Base-by-base conservation (phyloP, 2,329 filamentous ascomycete species). In the Akanthomyces dipterigenus region DNA sequence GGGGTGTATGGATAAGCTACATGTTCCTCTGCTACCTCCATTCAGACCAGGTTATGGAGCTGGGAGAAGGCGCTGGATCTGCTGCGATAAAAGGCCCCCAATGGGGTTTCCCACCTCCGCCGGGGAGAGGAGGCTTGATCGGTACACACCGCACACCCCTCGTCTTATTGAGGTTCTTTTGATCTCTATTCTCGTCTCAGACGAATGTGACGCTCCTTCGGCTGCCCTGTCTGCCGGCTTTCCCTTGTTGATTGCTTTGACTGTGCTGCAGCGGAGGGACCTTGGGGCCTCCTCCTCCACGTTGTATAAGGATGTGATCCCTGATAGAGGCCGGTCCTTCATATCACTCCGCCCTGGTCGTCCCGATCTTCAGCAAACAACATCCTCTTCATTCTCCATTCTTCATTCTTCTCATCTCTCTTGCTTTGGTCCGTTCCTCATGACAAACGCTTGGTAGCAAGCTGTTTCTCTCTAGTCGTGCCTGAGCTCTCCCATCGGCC, bases 101-200 rank as follows among this genome's bases (percentile, higher is more conserved):
- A 38, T 3, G 14, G 3, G 34, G 11, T 14, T 16, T 38, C 5
- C 11, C n/a, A n/a, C n/a, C 36, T 5, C 14, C 14, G 12, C 36
- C 11, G n/a, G 24, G 18, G 8, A n/a, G 3, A 9, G 8, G 8
- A 31, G 31, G 22, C 22, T 12, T 42, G 38, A 45, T 43, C 53
- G 31, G 53, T 40, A 40, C 56, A 53, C 48, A 34, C 56, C 56
- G 40, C 56, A 26, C 38, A 5, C n/a, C 36, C n/a, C 36, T 51
- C 53, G 14, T 45, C 48, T 53, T 54, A 53, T 60, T 60, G 24
- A 55, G 26, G 18, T 51, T 34, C 40, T 55, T 55, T 61, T 49
- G 40, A 48, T 53, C n/a, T 20, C 24, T 61, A 60, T 48, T 60
- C 38, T 60, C 16, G 58, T 55, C 45, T 43, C 40, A 22, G 34